Base-by-base conservation (phyloP, 352 stramenopile species). In the Thalassiosira mediterranea region DNA sequence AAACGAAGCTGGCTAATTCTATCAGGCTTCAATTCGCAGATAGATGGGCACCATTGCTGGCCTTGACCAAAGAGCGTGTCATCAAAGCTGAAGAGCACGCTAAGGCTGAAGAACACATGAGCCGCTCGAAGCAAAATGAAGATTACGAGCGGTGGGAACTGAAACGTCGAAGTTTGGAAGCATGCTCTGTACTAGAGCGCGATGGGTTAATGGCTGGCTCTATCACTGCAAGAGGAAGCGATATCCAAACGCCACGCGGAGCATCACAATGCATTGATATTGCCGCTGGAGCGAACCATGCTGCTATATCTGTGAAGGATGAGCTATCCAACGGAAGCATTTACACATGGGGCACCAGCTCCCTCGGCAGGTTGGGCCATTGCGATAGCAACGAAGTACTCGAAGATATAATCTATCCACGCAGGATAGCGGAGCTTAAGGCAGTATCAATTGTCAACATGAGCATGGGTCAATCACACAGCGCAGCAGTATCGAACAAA, bases 301-400 rank as follows among this genome's bases (percentile, higher is more conserved):
- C 90, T 13, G 89, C 88, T 13, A 72, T 96, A 10, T 65, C 96
- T 44, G 79, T 96, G 25, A 88, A 97, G 56, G 61, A 61, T 15
- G 26, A 42, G 21, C 31, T 31, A 40, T 79, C 93, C 11, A 75
- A 65, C 32, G 94, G 94, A 76, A 95, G 88, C 28, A 54, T 98
- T n/a, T 98, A 97, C 74, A 96, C 93, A 13, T 98, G 94, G 89
- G 95, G 95, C 13, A 86, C 95, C 17, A 93, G 94, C 19, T 69
- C 85, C 4, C 93, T 81, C 34, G 95, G 95, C 3, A 86, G 95
- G 17, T 83, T 98, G 0, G 95, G 94, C 2, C 86, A 94, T 2
- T 79, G 87, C 0, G 79, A 86, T 17, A 23, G 17, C 44, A 28
- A 5, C 19, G 90, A 88, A 15, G 62, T 93, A 4, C 52, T 64